A percentile compares a stretch with the other conserved stretches of the same genome.
Conservation (phyloP, 2,329 filamentous ascomycete species). For the Aurifilum marmelostoma region DNA sequence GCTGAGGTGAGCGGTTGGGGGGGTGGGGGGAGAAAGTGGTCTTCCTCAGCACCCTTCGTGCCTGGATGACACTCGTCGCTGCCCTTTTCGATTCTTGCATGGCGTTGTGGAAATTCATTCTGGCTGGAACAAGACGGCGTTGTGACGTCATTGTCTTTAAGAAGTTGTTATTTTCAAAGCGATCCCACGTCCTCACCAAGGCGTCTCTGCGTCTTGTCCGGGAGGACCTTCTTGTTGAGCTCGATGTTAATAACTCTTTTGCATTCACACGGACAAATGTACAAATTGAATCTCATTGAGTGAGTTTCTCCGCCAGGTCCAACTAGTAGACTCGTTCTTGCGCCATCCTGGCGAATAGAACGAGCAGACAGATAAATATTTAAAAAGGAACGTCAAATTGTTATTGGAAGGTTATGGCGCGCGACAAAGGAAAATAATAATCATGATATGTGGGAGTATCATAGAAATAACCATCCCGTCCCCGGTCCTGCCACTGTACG, state of each 20-base stretch:
- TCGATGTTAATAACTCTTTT: neutral
- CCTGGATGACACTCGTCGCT: neutral
- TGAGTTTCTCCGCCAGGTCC: neutral
- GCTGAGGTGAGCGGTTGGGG: constrained; percentile 49
- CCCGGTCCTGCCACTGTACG: constrained; percentile 4
- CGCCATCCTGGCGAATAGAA: neutral
- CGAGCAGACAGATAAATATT: neutral
- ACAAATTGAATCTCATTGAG: neutral
- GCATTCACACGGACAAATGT: neutral
- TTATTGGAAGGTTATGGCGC: neutral
- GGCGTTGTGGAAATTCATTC: neutral
- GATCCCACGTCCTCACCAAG: neutral
- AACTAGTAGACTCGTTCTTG: neutral
- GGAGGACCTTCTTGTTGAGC: neutral
- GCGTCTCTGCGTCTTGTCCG: neutral
- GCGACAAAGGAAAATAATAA: constrained; percentile 5
- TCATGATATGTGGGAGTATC: constrained; percentile 12
- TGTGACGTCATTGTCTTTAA: neutral
- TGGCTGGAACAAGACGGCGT: neutral
- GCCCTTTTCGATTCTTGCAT: neutral
- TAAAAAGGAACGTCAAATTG: neutral
- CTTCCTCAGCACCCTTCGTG: neutral
- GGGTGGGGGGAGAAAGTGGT: neutral
- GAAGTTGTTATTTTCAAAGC: neutral
- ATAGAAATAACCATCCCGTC: neutral